Evolutionary conservation across 495 filamentous ascomycete species (phyloP), one percentile per base, ranked within the genome.

Genomic region (Copromyces sp.): DNA sequence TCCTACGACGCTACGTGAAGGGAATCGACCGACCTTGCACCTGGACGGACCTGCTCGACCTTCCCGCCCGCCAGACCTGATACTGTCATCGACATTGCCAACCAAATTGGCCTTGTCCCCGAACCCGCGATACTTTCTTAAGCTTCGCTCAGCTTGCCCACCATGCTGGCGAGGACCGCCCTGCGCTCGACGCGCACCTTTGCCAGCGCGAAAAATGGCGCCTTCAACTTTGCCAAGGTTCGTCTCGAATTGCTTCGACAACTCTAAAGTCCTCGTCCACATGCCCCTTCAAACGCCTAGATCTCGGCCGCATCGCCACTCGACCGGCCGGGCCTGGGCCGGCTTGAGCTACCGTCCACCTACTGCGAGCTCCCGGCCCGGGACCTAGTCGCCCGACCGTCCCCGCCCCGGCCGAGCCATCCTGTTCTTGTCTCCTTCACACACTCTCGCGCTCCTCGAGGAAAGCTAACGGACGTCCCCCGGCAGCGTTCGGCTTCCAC

Each of bases 81-180:
- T 65, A 65, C 53, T 65, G 53, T 65, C 76, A 80, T 73, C 74
- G 79, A 78, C 80, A 75, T 76, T 80, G 80, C 79, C 80, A 79
- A 77, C 53, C 77, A 77, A 79, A 81, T 81, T 82, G 78, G 72
- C 80, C 79, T 77, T 77, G 80, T 80, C 80, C 74, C 72, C 76
- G 77, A 74, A 80, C 75, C 76, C 42, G 70, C 78, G 71, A 77
- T 75, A 73, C 72, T 72, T 71, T 77, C 79, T 79, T 76, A 81
- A 82, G 82, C 81, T 82, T 79, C 79, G 82, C 82, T 78, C 83
- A 84, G 74, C 77, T 81, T 82, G 84, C 83, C 83, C 81, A 89
- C 79, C 80, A 97, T 97, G 94, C 87, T 97, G 89, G 91, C 91
- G 84, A 90, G 93, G 85, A 92, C 93, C 81, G 88, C 87, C 81